Evolutionary conservation across 768 basidiomycete species (phyloP).

Genomic region (Kwoniella heveanensis): DNA sequence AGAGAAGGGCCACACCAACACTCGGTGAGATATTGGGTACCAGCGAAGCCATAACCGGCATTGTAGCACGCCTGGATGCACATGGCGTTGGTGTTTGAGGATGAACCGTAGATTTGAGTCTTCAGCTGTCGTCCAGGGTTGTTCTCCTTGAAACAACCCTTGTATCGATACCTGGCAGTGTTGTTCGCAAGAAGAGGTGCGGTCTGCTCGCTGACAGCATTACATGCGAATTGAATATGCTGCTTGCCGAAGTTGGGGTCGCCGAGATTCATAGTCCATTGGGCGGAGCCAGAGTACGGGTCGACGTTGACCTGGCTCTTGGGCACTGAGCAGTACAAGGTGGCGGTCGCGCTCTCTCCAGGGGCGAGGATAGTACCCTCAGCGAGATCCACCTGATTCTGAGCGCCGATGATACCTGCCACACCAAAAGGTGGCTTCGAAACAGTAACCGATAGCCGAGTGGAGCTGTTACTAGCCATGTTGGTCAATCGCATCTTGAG

Average conservation of each 20-base stretch:
- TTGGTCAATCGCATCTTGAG: constrained; percentile 22
- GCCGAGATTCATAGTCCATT: constrained; percentile 20
- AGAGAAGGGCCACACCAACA: constrained; percentile 33
- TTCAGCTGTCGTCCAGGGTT: constrained; percentile 20
- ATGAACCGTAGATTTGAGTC: constrained; percentile 10
- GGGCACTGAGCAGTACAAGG: constrained; percentile 18
- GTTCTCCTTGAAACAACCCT: constrained; percentile 20
- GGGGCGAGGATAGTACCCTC: constrained; percentile 20
- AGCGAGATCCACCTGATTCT: constrained; percentile 19
- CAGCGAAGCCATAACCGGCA: constrained; percentile 51
- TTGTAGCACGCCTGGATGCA: constrained; percentile 51
- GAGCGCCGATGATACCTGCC: constrained; percentile 18
- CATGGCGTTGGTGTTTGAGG: constrained; percentile 42
- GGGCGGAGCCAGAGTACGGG: constrained; percentile 10
- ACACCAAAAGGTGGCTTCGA: constrained; percentile 25
- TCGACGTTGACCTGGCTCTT: constrained; percentile 23
- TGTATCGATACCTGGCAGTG: constrained; percentile 13
- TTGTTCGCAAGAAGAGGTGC: constrained; percentile 9
- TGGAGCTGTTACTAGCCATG: constrained; percentile 11
- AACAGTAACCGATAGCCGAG: constrained; percentile 18
- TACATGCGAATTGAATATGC: constrained; percentile 18
- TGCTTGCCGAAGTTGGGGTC: constrained; percentile 21
- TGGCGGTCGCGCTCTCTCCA: constrained; percentile 19
- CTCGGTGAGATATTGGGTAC: constrained; percentile 52
- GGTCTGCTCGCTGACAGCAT: constrained; percentile 15